A percentile compares a stretch with the other conserved stretches of the same genome.
Conservation (phyloP, 208 protist genomes). For the Leishmania braziliensis region DNA sequence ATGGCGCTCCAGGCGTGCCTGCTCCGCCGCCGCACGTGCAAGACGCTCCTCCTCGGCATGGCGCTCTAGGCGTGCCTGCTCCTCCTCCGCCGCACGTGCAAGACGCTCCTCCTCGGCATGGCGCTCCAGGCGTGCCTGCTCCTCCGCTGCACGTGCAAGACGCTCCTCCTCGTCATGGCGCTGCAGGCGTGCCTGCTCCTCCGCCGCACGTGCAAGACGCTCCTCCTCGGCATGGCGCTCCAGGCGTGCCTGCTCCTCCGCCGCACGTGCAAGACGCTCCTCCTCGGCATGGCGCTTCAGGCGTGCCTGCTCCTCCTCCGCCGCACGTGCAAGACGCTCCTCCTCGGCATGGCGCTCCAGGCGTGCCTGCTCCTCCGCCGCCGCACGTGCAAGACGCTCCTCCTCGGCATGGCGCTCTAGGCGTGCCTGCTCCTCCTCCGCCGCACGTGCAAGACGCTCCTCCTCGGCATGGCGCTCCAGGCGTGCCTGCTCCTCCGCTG, state of each 20-base stretch:
- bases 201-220: neutral
- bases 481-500: neutral
- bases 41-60: no score
- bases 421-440: neutral
- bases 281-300: no score
- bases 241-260: neutral
- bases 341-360: no score
- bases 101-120: no score
- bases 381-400: conserved; percentile 12
- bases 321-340: no score
- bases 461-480: neutral
- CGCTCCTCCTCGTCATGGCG: no score
- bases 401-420: neutral
- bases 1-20: no score
- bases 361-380: neutral
- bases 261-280: neutral
- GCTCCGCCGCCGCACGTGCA: no score
- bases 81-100: no score
- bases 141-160: no score
- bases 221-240: neutral
- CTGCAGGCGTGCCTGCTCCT: neutral
- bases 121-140: neutral
- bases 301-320: no score
- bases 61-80: neutral
- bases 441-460: conserved; percentile 10